phyloP scores from a whole-genome alignment of 345 rosid genomes.

The Citrus glauca region DNA sequence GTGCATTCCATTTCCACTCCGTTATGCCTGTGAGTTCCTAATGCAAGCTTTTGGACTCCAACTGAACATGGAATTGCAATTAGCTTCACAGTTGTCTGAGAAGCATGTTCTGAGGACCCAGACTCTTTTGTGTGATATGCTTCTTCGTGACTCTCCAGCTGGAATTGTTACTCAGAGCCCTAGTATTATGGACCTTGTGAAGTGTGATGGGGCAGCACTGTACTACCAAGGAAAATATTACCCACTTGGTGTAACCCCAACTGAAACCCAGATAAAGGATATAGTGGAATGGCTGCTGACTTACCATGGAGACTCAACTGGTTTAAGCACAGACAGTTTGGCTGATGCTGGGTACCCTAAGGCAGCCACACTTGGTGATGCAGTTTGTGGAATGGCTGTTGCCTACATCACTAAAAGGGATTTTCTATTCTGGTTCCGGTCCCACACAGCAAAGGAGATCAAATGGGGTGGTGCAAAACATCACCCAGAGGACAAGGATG shows the following conservation, averaged over 20 bases:
- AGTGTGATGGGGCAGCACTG: constrained; percentile 96
- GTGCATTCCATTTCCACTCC: constrained; percentile 83
- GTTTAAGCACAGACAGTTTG: constrained; percentile 91
- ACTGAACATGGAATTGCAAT: constrained; percentile 94
- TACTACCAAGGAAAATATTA: constrained; percentile 73
- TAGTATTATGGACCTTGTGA: constrained; percentile 91
- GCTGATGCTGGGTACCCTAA: constrained; percentile 89
- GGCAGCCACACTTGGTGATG: constrained; percentile 85
- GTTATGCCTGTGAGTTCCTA: constrained; percentile 95
- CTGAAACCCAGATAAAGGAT: constrained; percentile 76
- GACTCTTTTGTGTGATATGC: constrained; percentile 94
- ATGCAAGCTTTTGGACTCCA: constrained; percentile 99
- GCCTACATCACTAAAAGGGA: constrained; percentile 80
- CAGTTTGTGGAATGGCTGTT: constrained; percentile 98
- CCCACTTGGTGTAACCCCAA: constrained; percentile 81
- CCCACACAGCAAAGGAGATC: constrained; percentile 92
- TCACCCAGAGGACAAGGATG: constrained; percentile 95
- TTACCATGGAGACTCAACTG: constrained; percentile 86
- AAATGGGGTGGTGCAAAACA: constrained; percentile 99
- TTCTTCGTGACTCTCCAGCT: constrained; percentile 91
- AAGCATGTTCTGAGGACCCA: constrained; percentile 90
- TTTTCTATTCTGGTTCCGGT: constrained; percentile 96
- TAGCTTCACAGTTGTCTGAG: constrained; percentile 82
- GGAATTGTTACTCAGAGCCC: constrained; percentile 96
- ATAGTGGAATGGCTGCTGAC: constrained; percentile 86